Evolutionary conservation across 2,329 filamentous ascomycete species (phyloP).

Genomic region (Hypoxylon sp.): DNA sequence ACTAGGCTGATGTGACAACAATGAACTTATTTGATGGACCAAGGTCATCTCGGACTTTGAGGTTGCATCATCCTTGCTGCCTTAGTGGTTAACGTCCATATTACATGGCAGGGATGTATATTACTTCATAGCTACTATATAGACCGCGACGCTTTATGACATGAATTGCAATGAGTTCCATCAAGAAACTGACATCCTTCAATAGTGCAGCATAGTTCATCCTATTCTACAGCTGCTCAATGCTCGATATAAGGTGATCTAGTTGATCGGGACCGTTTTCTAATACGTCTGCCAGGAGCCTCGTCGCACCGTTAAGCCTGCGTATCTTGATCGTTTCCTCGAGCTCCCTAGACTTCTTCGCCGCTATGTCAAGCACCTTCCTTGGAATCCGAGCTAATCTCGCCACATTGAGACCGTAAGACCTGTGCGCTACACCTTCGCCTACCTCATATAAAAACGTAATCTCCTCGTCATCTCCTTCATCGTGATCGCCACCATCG

Average conservation of each 20-base stretch:
- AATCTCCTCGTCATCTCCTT: conserved; percentile 78
- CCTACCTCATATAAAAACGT: conserved; percentile 96
- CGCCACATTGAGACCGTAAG: conserved; percentile 95
- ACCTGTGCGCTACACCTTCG: conserved; percentile 92
- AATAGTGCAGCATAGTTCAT: conserved; percentile 28
- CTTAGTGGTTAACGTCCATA: conserved; percentile 19
- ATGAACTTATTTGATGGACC: neutral
- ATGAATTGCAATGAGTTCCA: conserved; percentile 23
- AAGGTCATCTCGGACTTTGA: conserved; percentile 8
- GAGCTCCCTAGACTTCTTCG: conserved; percentile 82
- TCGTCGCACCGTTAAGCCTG: conserved; percentile 68
- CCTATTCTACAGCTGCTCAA: conserved; percentile 69
- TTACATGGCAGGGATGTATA: conserved; percentile 27
- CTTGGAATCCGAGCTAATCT: conserved; percentile 85
- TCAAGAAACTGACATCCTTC: conserved; percentile 6
- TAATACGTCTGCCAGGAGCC: conserved; percentile 62
- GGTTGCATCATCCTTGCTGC: conserved; percentile 26
- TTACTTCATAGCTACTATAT: conserved; percentile 33
- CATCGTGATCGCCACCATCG: conserved; percentile 41
- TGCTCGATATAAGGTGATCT: conserved; percentile 67
- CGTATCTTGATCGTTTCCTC: conserved; percentile 79
- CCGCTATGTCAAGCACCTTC: conserved; percentile 82
- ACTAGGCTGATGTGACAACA: neutral
- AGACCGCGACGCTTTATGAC: conserved; percentile 20
- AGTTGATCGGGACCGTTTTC: conserved; percentile 60